Percentiles rank a stretch among this genome's conserved stretches.
phyloP scores from a whole-genome alignment of 1,139 yeast genomes.

The Blastobotrys ciferrii region DNA sequence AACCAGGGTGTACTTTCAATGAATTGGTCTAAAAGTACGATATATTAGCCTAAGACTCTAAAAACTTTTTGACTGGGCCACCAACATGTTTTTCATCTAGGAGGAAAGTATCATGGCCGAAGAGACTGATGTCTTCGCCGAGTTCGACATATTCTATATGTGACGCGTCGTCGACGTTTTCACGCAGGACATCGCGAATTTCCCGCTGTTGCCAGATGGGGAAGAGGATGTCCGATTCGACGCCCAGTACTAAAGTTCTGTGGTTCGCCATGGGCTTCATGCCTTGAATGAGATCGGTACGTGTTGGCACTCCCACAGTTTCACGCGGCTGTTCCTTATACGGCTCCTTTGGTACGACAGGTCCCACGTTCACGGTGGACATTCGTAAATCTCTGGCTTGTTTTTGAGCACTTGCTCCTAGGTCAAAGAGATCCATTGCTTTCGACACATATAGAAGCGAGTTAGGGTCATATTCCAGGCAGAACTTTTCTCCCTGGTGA shows the following conservation, averaged over 20 bases:
- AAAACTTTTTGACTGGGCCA: constrained; percentile 63
- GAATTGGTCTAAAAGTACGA: neutral
- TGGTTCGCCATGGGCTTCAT: constrained; percentile 60
- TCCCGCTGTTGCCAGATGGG: constrained; percentile 96
- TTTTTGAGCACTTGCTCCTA: constrained; percentile 55
- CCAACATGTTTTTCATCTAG: constrained; percentile 79
- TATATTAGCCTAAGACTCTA: constrained; percentile 35
- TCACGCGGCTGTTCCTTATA: constrained; percentile 18
- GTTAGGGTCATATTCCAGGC: constrained; percentile 87
- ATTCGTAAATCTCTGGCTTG: constrained; percentile 35
- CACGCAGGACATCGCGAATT: constrained; percentile 58
- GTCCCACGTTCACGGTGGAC: constrained; percentile 26
- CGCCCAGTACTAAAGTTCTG: constrained; percentile 78
- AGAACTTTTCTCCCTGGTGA: constrained; percentile 93
- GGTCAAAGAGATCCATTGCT: constrained; percentile 92
- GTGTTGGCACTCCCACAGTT: constrained; percentile 28
- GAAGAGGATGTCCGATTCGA: constrained; percentile 84
- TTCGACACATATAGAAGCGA: constrained; percentile 82
- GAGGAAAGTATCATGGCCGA: constrained; percentile 89
- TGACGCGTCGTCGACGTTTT: constrained; percentile 35
- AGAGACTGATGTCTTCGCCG: constrained; percentile 70
- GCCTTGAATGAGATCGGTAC: constrained; percentile 60
- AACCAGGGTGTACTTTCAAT: too few species aligned
- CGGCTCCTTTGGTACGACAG: constrained; percentile 34
- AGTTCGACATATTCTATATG: constrained; percentile 64